Evolutionary conservation across 768 basidiomycete species (phyloP), one percentile per base, ranked within the genome.

Genomic region (Suillus alpinus): DNA sequence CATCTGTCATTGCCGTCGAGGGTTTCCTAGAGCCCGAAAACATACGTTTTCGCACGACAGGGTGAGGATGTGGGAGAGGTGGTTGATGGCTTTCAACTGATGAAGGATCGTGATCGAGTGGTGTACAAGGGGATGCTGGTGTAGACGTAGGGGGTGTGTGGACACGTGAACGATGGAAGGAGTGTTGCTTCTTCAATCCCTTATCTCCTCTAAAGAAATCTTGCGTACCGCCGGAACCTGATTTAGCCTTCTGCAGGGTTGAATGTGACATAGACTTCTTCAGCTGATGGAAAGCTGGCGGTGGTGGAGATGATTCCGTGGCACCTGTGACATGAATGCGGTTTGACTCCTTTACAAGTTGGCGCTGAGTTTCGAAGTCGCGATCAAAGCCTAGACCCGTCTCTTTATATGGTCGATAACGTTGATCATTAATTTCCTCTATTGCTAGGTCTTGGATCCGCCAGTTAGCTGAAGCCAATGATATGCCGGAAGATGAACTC

Each of bases 11-110:
- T 46, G 83, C 80, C 16, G 81, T 83, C 4, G 86, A 84, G 20
- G 83, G 82, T 61, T 83, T 77, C 60, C 81, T 84, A 7, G 84
- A 81, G 40, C 80, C 78, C 18, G 88, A 89, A 66, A 89, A 89
- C 13, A 90, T 71, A n/a, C 88, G 82, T 66, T 81, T 73, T 36
- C 77, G 76, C 34, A 73, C 65, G 43, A 76, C 63, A 18, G 82
- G 41, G 13, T 60, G 51, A 47, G 52, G 50, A 23, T 12, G 40
- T 31, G 64, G 40, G 46, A 31, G 60, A 31, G 56, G 47, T 44
- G 41, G 44, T 40, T 62, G 41, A n/a, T 18, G n/a, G 4, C 23
- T 20, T 20, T 55, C 53, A 23, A 23, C 39, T 18, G 56, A 49
- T 20, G 55, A 41, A 26, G 44, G 43, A 32, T 68, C 63, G 13